Evolutionary conservation across 225 moss, liverwort and hornwort species (phyloP), one percentile per base, ranked within the genome.

Genomic region (Neckera pumila): DNA sequence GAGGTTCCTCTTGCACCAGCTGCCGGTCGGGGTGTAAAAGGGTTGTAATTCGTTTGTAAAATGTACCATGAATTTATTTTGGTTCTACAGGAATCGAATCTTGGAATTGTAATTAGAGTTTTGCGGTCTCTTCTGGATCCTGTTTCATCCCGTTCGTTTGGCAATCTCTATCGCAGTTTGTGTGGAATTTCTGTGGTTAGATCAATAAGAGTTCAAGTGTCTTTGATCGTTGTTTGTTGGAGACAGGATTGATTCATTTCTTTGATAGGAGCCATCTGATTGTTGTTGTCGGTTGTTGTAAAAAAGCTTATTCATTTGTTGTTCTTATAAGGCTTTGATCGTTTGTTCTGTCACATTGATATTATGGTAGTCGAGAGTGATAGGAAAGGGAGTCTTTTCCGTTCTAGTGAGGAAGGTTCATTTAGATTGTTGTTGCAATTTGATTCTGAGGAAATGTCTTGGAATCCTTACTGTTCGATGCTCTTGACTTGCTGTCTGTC

Each of bases 11-110:
- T 53, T 73, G n/a, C 90, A 70, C 57, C 62, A 76, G 43, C 85
- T 69, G 49, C 25, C 34, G 17, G 21, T 40, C 26, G 4, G 28
- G 38, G 49, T 79, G 90, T 58, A 80, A 59, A 66, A 67, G 81
- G 40, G 72, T 61, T 73, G 13, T 64, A 56, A 40, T 79, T 79
- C 77, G 56, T 85, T 79, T 88, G 82, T 85, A 85, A 91, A 66
- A 87, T 88, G 91, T 90, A 90, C 86, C 87, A 89, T 89, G 91
- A 81, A 76, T 14, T 77, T 18, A 11, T 84, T 91, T 89, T 76
- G 71, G 76, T 85, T 81, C 71, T 57, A 28, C 21, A 87, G 76
- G 76, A 76, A 45, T 66, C 34, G 2, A 38, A 54, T 73, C 38
- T 53, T 33, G 75, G 85, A 87, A 81, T 56, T 26, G 28, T 12